phyloP scores from a whole-genome alignment of 768 basidiomycete species.

The Punctularia strigosozonata region DNA sequence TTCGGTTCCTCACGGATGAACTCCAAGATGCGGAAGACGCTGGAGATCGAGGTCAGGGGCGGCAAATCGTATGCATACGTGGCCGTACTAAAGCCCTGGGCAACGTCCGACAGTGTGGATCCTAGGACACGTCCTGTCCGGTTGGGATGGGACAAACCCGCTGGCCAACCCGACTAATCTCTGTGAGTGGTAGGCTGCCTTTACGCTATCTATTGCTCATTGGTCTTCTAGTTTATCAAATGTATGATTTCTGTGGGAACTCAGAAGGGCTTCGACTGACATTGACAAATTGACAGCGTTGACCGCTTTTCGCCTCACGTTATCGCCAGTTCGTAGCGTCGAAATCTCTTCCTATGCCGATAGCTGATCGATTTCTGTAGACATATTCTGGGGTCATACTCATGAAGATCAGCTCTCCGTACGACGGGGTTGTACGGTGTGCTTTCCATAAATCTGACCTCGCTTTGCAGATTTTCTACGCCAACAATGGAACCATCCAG shows the following conservation, averaged over 20 bases:
- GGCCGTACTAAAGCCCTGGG: conserved; percentile 16
- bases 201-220: conserved; percentile 16
- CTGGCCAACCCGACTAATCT: conserved; percentile 55
- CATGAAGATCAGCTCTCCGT: conserved; percentile 67
- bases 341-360: conserved; percentile 1
- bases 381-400: conserved; percentile 70
- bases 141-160: conserved; percentile 65
- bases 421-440: conserved; percentile 3
- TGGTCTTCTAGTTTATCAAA: conserved; percentile 31
- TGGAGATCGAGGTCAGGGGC: conserved; percentile 52
- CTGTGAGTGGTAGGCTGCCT: conserved; percentile 29
- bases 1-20: conserved; percentile 68
- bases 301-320: conserved; percentile 74
- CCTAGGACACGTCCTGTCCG: conserved; percentile 43
- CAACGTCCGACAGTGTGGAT: conserved; percentile 42
- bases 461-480: conserved; percentile 47
- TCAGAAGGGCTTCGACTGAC: not conserved
- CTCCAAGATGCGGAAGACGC: conserved; percentile 69
- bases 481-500: conserved; percentile 56
- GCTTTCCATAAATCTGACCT: not conserved
- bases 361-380: conserved; percentile 19
- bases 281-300: conserved; percentile 28
- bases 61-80: not conserved
- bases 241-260: conserved; percentile 22
- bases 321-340: conserved; percentile 49